Conservation (phyloP, 495 filamentous ascomycete species). For the Lasiosphaeris hirsuta region DNA sequence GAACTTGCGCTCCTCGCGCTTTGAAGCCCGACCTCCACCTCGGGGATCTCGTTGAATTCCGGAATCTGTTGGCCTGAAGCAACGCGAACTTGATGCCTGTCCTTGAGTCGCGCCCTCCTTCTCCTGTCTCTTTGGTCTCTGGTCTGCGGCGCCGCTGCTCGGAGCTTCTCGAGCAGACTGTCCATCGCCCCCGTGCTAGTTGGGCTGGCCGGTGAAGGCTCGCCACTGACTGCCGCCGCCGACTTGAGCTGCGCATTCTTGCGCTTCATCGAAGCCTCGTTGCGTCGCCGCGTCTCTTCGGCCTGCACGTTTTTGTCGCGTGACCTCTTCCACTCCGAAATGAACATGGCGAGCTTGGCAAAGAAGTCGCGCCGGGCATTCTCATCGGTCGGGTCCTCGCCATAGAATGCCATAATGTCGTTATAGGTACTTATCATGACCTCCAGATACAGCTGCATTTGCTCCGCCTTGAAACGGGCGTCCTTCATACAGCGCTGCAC, state of each 20-base stretch:
- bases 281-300: conserved; percentile 78
- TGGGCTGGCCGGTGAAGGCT: conserved; percentile 58
- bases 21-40: conserved; percentile 37
- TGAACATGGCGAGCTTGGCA: conserved; percentile 85
- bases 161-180: conserved; percentile 89
- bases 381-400: conserved; percentile 89
- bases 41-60: conserved; percentile 56
- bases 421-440: conserved; percentile 90
- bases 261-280: conserved; percentile 86
- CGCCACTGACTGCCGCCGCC: conserved; percentile 47
- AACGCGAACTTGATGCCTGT: conserved; percentile 86
- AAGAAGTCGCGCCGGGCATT: conserved; percentile 97
- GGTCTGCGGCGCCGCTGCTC: conserved; percentile 86
- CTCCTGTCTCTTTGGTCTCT: conserved; percentile 83
- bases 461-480: conserved; percentile 90
- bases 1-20: conserved; percentile 21
- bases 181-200: conserved; percentile 90
- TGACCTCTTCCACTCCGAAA: conserved; percentile 94
- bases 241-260: conserved; percentile 70
- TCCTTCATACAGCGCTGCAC: conserved; percentile 96
- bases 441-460: conserved; percentile 89
- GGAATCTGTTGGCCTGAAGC: conserved; percentile 83
- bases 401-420: conserved; percentile 95
- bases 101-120: conserved; percentile 81
- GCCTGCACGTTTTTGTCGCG: conserved; percentile 82